Evolutionary conservation across 306 rosid species (phyloP).

Genomic region (Phaseolus lunatus): DNA sequence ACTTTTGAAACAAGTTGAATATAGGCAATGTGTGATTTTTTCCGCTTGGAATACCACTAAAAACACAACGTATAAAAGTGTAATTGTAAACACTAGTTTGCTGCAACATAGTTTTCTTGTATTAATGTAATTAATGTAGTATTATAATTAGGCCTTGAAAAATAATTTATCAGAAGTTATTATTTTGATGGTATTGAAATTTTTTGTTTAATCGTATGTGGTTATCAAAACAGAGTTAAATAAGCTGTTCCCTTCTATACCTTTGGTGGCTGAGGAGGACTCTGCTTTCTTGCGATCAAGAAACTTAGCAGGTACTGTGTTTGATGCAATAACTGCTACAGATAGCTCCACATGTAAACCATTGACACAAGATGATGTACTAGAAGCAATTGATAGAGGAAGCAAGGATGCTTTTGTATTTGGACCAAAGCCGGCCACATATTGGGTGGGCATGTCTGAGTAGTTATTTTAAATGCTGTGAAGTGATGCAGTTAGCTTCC

Average conservation of each 20-base stretch:
- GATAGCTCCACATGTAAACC: constrained; percentile 50
- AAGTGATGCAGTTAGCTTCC: constrained; percentile 6
- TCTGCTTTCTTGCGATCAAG: constrained; percentile 70
- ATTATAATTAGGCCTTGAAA: constrained; percentile 20
- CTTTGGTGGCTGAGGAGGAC: constrained; percentile 96
- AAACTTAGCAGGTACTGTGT: constrained; percentile 68
- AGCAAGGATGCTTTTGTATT: constrained; percentile 69
- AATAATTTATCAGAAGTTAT: constrained; percentile 8
- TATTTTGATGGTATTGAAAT: constrained; percentile 30
- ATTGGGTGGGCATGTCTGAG: constrained; percentile 74
- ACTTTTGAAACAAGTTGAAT: too few relatives aligned
- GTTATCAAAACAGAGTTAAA: constrained; percentile 69
- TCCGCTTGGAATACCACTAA: too few relatives aligned
- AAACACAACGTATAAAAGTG: neutral
- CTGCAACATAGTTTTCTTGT: constrained; percentile 3
- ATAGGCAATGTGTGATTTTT: too few relatives aligned
- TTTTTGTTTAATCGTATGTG: constrained; percentile 37
- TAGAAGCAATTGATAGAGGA: constrained; percentile 89
- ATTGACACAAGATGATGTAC: constrained; percentile 66
- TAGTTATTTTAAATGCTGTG: constrained; percentile 19
- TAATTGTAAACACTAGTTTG: neutral
- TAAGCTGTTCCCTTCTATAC: constrained; percentile 82
- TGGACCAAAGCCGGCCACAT: constrained; percentile 81
- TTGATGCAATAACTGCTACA: constrained; percentile 57
- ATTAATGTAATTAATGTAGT: neutral